phyloP scores from a whole-genome alignment of 116 monocot genomes.

The Posidonia oceanica region DNA sequence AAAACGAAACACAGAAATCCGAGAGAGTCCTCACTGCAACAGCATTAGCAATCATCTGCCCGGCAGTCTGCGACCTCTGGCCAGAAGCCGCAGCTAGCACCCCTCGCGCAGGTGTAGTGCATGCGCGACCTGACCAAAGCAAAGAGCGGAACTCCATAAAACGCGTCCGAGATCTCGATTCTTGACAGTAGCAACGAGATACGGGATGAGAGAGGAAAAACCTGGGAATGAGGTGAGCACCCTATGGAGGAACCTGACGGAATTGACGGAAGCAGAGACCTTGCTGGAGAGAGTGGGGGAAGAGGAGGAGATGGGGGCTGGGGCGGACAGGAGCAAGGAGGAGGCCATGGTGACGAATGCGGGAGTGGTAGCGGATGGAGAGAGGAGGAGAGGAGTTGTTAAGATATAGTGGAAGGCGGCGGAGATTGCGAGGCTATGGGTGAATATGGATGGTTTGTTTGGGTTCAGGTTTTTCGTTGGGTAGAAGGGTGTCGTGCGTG shows the following conservation, averaged over 20 bases:
- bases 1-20: neutral
- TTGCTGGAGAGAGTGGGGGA: neutral
- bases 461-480: too few species aligned
- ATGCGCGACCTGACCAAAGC: neutral
- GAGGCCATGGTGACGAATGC: neutral
- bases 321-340: neutral
- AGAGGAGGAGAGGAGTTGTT: too few species aligned
- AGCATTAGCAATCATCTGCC: constrained; percentile 2
- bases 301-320: neutral
- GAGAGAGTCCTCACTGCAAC: constrained; percentile 2
- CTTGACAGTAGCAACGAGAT: too few species aligned
- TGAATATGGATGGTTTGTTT: too few species aligned
- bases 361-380: neutral
- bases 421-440: too few species aligned
- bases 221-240: neutral
- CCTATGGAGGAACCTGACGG: neutral
- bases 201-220: too few species aligned
- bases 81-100: neutral
- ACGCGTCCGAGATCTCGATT: too few species aligned
- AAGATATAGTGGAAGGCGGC: neutral
- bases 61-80: neutral
- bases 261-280: too few species aligned
- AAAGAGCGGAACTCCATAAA: too few species aligned
- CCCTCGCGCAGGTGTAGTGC: neutral
- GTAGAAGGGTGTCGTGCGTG: too few species aligned